Conservation (phyloP, 257 asterid genomes). For the Ophiorrhiza pumila region DNA sequence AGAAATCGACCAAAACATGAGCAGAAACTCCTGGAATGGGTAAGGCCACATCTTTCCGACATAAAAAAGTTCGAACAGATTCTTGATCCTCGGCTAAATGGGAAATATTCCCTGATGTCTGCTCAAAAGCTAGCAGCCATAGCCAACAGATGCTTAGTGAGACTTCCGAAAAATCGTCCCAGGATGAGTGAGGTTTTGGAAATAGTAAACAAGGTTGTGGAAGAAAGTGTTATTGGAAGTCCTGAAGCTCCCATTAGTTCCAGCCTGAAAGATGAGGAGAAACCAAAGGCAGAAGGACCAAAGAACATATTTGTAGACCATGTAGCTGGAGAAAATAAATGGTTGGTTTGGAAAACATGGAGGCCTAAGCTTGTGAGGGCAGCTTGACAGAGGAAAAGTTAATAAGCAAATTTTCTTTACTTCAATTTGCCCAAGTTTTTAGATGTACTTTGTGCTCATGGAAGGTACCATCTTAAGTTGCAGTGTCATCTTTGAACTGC, state of each 20-base stretch:
- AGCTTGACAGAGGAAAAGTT: constrained; percentile 12
- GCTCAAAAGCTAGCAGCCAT: constrained; percentile 82
- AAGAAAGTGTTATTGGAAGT: constrained; percentile 24
- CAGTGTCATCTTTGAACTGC: not conserved
- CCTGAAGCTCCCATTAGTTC: constrained; percentile 29
- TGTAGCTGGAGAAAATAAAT: constrained; percentile 41
- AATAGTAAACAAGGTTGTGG: constrained; percentile 48
- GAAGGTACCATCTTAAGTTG: not conserved
- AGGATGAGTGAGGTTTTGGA: constrained; percentile 71
- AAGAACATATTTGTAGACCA: constrained; percentile 50
- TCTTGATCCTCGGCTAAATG: constrained; percentile 71
- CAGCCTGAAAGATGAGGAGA: constrained; percentile 23
- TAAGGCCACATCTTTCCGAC: constrained; percentile 70
- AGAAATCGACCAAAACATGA: constrained; percentile 74
- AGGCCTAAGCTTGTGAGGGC: constrained; percentile 42
- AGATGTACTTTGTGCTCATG: constrained; percentile 2
- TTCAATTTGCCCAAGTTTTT: not conserved
- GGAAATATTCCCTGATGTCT: constrained; percentile 51
- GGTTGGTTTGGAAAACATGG: constrained; percentile 50
- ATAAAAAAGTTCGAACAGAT: constrained; percentile 68
- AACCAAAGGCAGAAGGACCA: constrained; percentile 26
- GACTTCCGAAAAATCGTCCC: constrained; percentile 76
- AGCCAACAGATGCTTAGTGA: constrained; percentile 62
- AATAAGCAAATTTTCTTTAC: not conserved
- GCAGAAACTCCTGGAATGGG: constrained; percentile 85